A percentile compares a stretch with the other conserved stretches of the same genome.
phyloP scores from a whole-genome alignment of 2,329 filamentous ascomycete species.

The Hypoxylon sp. region DNA sequence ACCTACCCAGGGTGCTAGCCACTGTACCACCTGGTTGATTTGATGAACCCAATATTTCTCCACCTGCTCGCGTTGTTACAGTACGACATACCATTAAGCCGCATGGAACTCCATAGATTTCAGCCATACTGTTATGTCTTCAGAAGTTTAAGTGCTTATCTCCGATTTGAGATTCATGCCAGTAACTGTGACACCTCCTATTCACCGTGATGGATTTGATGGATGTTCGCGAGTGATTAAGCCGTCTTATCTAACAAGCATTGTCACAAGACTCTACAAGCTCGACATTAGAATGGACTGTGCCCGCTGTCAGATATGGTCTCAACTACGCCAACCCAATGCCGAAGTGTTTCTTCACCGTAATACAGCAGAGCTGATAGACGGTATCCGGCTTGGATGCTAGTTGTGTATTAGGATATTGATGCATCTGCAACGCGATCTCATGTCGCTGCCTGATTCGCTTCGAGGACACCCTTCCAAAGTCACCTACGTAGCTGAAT shows the following conservation, averaged over 20 bases:
- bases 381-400: background rate
- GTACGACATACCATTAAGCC: background rate
- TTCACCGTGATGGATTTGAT: background rate
- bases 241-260: too few relatives aligned
- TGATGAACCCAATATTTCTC: too few relatives aligned
- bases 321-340: background rate
- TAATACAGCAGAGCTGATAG: conserved; percentile 1
- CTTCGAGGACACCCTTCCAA: conserved; percentile 8
- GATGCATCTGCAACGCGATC: background rate
- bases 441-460: background rate
- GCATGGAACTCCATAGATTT: background rate
- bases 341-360: background rate
- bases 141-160: background rate
- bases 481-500: background rate
- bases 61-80: background rate
- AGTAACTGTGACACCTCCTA: background rate
- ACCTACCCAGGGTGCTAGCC: too few relatives aligned
- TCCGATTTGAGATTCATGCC: background rate
- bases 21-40: too few relatives aligned
- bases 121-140: background rate
- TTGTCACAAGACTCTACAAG: too few relatives aligned
- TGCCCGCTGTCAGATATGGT: conserved; percentile 1
- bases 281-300: too few relatives aligned
- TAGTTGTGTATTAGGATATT: conserved; percentile 16
- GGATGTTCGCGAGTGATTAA: background rate